phyloP scores from a whole-genome alignment of 2,329 filamentous ascomycete genomes.

The Cladosporium halotolerans region DNA sequence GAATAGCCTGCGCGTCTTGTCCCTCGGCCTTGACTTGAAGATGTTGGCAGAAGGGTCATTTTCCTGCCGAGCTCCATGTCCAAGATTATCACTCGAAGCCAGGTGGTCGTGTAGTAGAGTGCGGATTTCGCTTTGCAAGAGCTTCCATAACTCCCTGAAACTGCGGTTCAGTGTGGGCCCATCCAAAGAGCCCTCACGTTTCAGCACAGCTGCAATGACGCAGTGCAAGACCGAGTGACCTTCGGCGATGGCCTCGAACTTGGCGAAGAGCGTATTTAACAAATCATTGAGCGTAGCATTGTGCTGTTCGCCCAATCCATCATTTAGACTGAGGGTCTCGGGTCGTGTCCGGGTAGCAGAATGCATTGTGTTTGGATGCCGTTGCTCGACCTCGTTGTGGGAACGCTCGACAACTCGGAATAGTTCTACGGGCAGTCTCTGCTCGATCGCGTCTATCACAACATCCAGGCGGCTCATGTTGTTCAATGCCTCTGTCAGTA shows the following conservation, averaged over 20 bases:
- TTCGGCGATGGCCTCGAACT: constrained; percentile 95
- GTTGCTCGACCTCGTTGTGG: constrained; percentile 85
- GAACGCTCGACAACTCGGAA: constrained; percentile 93
- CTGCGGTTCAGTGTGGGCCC: constrained; percentile 69
- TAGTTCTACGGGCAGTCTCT: constrained; percentile 85
- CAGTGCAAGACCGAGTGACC: constrained; percentile 92
- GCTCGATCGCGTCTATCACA: constrained; percentile 84
- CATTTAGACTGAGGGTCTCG: constrained; percentile 8
- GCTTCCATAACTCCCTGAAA: constrained; percentile 95
- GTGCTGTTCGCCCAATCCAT: constrained; percentile 24
- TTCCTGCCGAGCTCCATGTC: constrained; percentile 48
- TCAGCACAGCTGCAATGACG: constrained; percentile 77
- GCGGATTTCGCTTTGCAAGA: constrained; percentile 95
- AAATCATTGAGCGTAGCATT: constrained; percentile 86
- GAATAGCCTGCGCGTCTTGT: constrained; percentile 63
- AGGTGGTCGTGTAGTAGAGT: constrained; percentile 93
- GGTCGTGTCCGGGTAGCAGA: constrained; percentile 27
- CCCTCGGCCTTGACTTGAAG: constrained; percentile 46
- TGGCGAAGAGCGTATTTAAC: constrained; percentile 85
- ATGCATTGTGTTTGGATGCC: constrained; percentile 75
- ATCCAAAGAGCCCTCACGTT: constrained; percentile 62
- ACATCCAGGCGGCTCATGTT: constrained; percentile 80
- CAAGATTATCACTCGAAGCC: constrained; percentile 77
- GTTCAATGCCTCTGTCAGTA: constrained; percentile 84
- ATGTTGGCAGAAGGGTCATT: constrained; percentile 45